Conservation (phyloP, 177 flowering plant species). For the Vitis hybrid region DNA sequence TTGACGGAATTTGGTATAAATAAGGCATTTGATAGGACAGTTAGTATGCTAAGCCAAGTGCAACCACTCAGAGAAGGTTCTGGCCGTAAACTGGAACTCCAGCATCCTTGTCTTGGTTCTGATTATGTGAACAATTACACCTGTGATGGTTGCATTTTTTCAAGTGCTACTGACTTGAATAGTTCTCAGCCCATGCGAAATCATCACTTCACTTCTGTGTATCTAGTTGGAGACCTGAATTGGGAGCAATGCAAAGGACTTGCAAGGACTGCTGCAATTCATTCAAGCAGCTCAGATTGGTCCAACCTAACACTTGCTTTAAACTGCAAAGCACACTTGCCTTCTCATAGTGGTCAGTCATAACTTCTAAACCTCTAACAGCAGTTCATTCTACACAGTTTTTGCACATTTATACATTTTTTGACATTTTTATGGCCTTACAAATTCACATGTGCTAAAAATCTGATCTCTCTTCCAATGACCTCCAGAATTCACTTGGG, state of each 20-base stretch:
- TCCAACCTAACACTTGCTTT: constrained; percentile 20
- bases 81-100: constrained; percentile 29
- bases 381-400: background rate
- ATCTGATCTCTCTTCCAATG: no score
- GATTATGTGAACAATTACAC: constrained; percentile 44
- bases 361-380: background rate
- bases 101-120: constrained; percentile 63
- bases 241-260: constrained; percentile 56
- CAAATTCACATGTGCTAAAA: background rate
- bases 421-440: background rate
- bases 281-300: constrained; percentile 42
- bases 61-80: constrained; percentile 13
- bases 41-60: constrained; percentile 39
- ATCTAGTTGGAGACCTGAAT: constrained; percentile 52
- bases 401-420: background rate
- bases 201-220: constrained; percentile 17
- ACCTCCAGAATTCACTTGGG: no score
- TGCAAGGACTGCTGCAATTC: constrained; percentile 48
- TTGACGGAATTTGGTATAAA: constrained; percentile 62
- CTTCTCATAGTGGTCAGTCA: constrained; percentile 34
- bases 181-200: constrained; percentile 8
- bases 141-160: constrained; percentile 39
- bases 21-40: constrained; percentile 64
- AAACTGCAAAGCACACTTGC: constrained; percentile 22
- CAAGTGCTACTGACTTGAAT: constrained; percentile 10